Conservation (phyloP, 1,284 basidiomycete species). For the Moniliella sp. region DNA sequence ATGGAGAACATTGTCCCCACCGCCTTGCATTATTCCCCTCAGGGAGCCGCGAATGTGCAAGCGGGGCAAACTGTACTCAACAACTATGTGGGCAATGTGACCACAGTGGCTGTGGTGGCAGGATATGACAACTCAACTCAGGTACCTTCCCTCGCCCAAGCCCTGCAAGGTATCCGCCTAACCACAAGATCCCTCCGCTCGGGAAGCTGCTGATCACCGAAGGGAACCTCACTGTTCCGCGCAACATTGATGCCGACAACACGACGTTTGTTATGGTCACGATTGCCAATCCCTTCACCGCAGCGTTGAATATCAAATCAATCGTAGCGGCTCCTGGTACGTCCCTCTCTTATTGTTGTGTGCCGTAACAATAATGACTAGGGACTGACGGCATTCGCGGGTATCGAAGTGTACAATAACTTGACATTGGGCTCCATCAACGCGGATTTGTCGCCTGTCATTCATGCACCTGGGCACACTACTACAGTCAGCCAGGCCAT, state of each 20-base stretch:
- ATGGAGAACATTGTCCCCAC: slow-evolving; percentile 13
- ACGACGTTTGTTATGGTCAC: too few relatives aligned
- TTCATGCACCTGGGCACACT: slow-evolving; percentile 1
- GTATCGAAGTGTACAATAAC: too few relatives aligned
- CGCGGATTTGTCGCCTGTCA: slow-evolving; percentile 1
- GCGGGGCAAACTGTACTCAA: slow-evolving; percentile 46
- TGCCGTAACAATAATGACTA: too few relatives aligned
- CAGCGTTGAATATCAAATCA: background rate
- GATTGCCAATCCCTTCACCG: background rate
- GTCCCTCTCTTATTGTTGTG: too few relatives aligned
- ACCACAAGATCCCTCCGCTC: slow-evolving; percentile 49
- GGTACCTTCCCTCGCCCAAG: slow-evolving; percentile 47
- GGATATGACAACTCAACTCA: slow-evolving; percentile 45
- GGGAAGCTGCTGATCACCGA: slow-evolving; percentile 45
- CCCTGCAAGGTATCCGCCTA: slow-evolving; percentile 46
- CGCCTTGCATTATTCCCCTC: slow-evolving; percentile 48
- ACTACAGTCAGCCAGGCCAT: background rate
- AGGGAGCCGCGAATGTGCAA: slow-evolving; percentile 40
- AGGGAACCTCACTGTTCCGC: slow-evolving; percentile 25
- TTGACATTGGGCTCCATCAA: slow-evolving; percentile 1
- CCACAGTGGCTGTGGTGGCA: slow-evolving; percentile 43
- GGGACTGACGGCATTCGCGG: too few relatives aligned
- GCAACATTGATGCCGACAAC: too few relatives aligned
- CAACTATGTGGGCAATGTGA: slow-evolving; percentile 50
- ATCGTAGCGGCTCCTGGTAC: too few relatives aligned